Base-by-base conservation (phyloP, 306 rosid species). In the Crotalaria pallida region DNA sequence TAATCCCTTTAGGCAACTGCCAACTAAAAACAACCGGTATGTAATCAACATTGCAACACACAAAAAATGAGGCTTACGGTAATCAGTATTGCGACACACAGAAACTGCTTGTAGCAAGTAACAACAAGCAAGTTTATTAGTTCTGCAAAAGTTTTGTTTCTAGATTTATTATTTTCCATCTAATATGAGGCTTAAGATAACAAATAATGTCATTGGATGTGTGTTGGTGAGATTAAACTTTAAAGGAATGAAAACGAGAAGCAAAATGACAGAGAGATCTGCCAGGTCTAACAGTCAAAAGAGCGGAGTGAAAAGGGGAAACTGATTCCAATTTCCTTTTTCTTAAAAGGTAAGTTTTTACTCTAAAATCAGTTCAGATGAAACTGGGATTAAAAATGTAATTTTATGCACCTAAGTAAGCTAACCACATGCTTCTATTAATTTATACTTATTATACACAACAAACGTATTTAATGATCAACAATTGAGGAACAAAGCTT, bases 11-110 rank as follows among this genome's bases (percentile, higher is more conserved):
- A 41, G 69, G 31, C 61, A 60, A 61, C 56, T 10, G 26, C n/a
- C n/a, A n/a, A n/a, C n/a, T n/a, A 23, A 71, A 53, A 59, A 27
- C 27, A 58, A 53, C 72, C 22, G 27, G 49, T 57, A 64, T 29
- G 48, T 51, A 13, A 19, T 58, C 51, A 19, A 1, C 18, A 16
- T 7, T 64, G 41, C 72, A 34, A 17, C 49, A 57, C 5, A n/a
- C 19, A 5, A 15, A 65, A 29, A 50, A 48, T 71, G 61, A 31
- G 36, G 1, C 36, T 31, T 6, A 31, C 5, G 36, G 40, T 51
- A 13, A 19, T 58, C 58, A 27, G 2, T 10, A 16, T 7, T 64
- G 31, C 67, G 34, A 17, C 58, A 57, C 5, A n/a, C 19, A 10
- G 61, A 12, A 49, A 17, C 29, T 50, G 62, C 1, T 41, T 12